A percentile compares a stretch with the other conserved stretches of the same genome.
phyloP scores from a whole-genome alignment of 306 rosid species.

The Trifolium repens region DNA sequence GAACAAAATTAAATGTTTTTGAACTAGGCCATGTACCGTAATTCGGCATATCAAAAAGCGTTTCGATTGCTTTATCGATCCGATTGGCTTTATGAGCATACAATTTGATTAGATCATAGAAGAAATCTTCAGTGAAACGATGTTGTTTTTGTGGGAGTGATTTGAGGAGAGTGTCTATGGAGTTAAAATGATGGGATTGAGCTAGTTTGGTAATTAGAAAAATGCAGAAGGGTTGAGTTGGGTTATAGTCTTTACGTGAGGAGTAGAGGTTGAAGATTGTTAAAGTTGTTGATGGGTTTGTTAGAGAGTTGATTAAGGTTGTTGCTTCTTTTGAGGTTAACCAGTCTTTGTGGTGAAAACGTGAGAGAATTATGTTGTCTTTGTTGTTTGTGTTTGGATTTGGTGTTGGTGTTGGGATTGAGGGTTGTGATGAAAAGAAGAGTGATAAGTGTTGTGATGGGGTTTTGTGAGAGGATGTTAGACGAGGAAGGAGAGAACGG shows the following conservation, averaged over 20 bases:
- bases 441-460: not conserved
- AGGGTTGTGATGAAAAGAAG: not conserved
- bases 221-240: constrained; percentile 65
- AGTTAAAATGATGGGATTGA: constrained; percentile 50
- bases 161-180: constrained; percentile 54
- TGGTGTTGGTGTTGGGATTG: not conserved
- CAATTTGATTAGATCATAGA: constrained; percentile 58
- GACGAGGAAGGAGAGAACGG: not conserved
- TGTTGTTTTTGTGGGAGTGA: constrained; percentile 43
- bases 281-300: constrained; percentile 57
- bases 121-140: constrained; percentile 65
- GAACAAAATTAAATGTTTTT: constrained; percentile 71
- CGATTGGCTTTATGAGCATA: constrained; percentile 63
- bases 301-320: constrained; percentile 54
- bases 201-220: constrained; percentile 57
- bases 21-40: constrained; percentile 53
- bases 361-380: constrained; percentile 43
- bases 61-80: constrained; percentile 52
- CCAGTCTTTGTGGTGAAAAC: constrained; percentile 85
- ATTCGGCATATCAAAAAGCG: constrained; percentile 70
- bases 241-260: constrained; percentile 79
- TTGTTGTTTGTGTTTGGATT: not conserved
- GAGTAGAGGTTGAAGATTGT: constrained; percentile 66
- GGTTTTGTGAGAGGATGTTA: not conserved
- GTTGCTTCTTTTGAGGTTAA: constrained; percentile 71